Percentiles rank a stretch among this genome's conserved stretches.
phyloP scores from a whole-genome alignment of 306 rosid species.

The Prunus mongolica region DNA sequence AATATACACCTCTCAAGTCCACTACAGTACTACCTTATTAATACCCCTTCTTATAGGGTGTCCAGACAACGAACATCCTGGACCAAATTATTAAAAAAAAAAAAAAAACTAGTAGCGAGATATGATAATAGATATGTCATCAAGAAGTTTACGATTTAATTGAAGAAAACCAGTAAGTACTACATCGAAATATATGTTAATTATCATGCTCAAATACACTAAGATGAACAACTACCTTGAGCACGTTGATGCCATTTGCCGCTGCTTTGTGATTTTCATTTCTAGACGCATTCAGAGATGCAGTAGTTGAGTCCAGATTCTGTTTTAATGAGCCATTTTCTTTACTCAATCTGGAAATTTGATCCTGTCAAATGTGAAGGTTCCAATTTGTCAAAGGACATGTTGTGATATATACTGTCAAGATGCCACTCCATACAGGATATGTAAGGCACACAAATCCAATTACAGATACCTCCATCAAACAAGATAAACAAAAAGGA shows the following conservation, averaged over 20 bases:
- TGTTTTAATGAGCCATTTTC: slow-evolving; percentile 85
- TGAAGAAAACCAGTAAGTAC: neutral
- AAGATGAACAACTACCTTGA: slow-evolving; percentile 41
- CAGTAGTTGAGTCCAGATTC: slow-evolving; percentile 55
- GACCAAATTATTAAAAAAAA: neutral
- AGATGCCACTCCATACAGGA: neutral
- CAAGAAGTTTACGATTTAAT: neutral
- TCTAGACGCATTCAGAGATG: slow-evolving; percentile 43
- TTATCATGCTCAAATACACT: neutral
- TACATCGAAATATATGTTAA: neutral
- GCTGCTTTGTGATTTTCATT: slow-evolving; percentile 47
- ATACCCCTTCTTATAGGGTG: neutral
- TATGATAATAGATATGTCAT: neutral
- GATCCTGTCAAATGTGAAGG: slow-evolving; percentile 56
- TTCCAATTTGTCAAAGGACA: slow-evolving; percentile 14
- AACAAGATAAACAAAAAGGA: slow-evolving; percentile 8
- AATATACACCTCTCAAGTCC: neutral
- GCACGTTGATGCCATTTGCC: slow-evolving; percentile 38
- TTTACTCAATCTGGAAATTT: slow-evolving; percentile 58
- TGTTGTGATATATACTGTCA: neutral
- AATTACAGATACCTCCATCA: neutral
- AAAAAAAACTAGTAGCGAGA: neutral
- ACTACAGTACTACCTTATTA: neutral
- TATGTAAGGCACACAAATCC: neutral
- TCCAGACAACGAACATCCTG: neutral